These are phyloP conservation scores for Monilinia polystroma DNA, from an alignment of 2,329 filamentous ascomycete species.

Conservation along the genomic window DNA sequence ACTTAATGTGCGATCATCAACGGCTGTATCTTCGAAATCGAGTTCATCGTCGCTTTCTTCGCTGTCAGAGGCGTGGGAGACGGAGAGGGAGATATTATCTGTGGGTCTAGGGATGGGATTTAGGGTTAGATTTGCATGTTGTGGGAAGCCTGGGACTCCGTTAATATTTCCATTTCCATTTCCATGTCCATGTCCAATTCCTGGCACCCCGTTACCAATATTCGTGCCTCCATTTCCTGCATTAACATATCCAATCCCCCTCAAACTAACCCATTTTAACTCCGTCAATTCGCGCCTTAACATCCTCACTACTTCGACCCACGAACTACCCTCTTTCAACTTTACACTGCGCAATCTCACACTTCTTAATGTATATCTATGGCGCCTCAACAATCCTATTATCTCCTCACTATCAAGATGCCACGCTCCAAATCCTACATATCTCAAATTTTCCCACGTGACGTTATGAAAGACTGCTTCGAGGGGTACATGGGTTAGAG, in stretches of 20 bases:
- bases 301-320: conserved; percentile 59
- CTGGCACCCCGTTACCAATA: background rate
- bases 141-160: background rate
- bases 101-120: background rate
- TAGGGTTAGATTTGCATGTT: background rate
- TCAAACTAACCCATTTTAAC: conserved; percentile 62
- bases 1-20: conserved; percentile 15
- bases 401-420: conserved; percentile 60
- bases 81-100: background rate
- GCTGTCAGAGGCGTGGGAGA: background rate
- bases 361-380: conserved; percentile 56
- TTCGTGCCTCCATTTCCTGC: background rate
- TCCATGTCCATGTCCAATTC: background rate
- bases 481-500: conserved; percentile 53
- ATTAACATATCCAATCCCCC: conserved; percentile 57
- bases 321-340: conserved; percentile 57
- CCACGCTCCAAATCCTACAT: conserved; percentile 66
- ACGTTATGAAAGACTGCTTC: conserved; percentile 63
- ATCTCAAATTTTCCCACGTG: conserved; percentile 59
- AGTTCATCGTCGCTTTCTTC: conserved; percentile 10
- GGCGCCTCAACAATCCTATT: conserved; percentile 54
- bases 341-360: conserved; percentile 60
- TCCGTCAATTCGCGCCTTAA: conserved; percentile 56
- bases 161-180: background rate
- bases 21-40: conserved; percentile 17